A percentile compares a stretch with the other conserved stretches of the same genome.
Evolutionary conservation across 805 yeast genomes (phyloP).

Genomic region (Saccharomycopsis javanensis): DNA sequence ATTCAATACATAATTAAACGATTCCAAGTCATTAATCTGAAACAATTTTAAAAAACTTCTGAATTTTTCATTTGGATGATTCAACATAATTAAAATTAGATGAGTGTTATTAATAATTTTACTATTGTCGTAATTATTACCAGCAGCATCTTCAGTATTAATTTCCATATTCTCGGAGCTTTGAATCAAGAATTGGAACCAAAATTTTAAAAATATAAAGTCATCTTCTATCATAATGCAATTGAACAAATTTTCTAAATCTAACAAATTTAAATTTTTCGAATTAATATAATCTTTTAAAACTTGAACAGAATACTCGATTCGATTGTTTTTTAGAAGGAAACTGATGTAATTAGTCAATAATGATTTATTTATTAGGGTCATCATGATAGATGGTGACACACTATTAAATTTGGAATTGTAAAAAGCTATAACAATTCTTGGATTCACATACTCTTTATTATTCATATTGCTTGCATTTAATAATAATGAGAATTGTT

Average conservation of each 20-base stretch:
- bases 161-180: background rate
- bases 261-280: background rate
- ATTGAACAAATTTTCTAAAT: background rate
- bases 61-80: slow-evolving; percentile 1
- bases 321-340: background rate
- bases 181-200: background rate
- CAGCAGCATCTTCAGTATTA: background rate
- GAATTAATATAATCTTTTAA: background rate
- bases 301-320: background rate
- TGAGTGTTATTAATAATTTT: background rate
- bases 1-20: background rate
- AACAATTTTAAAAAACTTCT: background rate
- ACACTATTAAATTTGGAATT: background rate
- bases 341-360: background rate
- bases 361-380: background rate
- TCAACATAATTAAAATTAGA: background rate
- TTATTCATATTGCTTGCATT: background rate
- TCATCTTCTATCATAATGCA: background rate
- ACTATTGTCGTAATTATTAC: background rate
- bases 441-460: background rate
- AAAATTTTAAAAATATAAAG: background rate
- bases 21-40: background rate
- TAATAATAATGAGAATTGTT: background rate
- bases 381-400: background rate
- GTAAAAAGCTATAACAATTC: background rate